Conservation (phyloP, 108 stramenopile species). For the Fistulifera pelliculosa region DNA sequence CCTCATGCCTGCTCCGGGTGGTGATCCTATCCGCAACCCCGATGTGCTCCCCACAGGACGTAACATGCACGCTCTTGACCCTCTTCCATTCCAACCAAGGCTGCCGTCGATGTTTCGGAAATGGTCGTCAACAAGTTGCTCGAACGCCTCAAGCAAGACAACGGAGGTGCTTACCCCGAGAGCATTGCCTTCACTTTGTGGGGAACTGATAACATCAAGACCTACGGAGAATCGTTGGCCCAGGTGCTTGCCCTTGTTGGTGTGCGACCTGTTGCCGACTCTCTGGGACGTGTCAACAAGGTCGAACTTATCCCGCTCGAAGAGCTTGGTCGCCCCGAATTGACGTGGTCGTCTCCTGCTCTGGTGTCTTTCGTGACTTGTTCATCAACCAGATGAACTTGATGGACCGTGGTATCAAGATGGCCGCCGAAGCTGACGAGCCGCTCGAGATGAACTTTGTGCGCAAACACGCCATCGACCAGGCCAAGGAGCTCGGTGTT, state of each 20-base stretch:
- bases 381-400: slow-evolving; percentile 99
- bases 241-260: slow-evolving; percentile 92
- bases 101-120: slow-evolving; percentile 89
- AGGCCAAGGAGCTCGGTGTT: slow-evolving; percentile 84
- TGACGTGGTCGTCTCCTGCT: slow-evolving; percentile 95
- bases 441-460: slow-evolving; percentile 89
- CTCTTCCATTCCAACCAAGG: slow-evolving; percentile 92
- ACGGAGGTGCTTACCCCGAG: slow-evolving; percentile 83
- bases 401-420: slow-evolving; percentile 95
- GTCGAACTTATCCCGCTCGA: slow-evolving; percentile 96
- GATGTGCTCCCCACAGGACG: slow-evolving; percentile 92
- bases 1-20: slow-evolving; percentile 93
- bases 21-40: slow-evolving; percentile 96
- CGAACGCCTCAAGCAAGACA: slow-evolving; percentile 84
- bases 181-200: slow-evolving; percentile 94
- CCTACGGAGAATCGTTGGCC: slow-evolving; percentile 92
- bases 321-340: slow-evolving; percentile 92
- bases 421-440: slow-evolving; percentile 96
- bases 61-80: slow-evolving; percentile 96
- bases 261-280: slow-evolving; percentile 88
- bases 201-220: slow-evolving; percentile 99
- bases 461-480: slow-evolving; percentile 88
- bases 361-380: slow-evolving; percentile 95
- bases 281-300: slow-evolving; percentile 96
- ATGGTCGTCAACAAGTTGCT: slow-evolving; percentile 82